phyloP scores from a whole-genome alignment of 257 asterid species.

The Gentiana straminea region DNA sequence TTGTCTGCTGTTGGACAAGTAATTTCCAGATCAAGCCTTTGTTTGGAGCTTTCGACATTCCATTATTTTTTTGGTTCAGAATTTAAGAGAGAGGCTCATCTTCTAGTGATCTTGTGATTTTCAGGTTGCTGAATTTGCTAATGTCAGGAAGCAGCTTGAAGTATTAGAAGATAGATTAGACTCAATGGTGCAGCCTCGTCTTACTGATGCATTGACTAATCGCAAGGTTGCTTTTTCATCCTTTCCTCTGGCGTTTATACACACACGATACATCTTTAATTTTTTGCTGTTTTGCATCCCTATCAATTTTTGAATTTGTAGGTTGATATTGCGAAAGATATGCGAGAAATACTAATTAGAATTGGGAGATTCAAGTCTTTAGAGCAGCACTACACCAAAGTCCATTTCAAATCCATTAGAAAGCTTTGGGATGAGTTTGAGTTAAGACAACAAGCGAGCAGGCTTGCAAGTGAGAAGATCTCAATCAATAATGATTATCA shows the following conservation, averaged over 20 bases:
- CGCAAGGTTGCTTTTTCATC: slow-evolving; percentile 50
- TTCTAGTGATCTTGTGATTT: slow-evolving; percentile 8
- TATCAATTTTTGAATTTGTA: slow-evolving; percentile 10
- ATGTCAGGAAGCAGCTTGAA: slow-evolving; percentile 96
- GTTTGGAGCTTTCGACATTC: not conserved
- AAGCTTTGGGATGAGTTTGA: slow-evolving; percentile 92
- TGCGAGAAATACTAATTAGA: slow-evolving; percentile 76
- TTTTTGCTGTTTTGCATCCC: not conserved
- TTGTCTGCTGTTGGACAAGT: slow-evolving; percentile 99
- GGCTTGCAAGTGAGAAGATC: slow-evolving; percentile 50
- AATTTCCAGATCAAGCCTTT: slow-evolving; percentile 6
- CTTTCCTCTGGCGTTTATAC: slow-evolving; percentile 1
- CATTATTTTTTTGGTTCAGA: too few species aligned
- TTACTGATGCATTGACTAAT: slow-evolving; percentile 77
- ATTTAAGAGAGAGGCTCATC: not conserved
- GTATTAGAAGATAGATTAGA: slow-evolving; percentile 96
- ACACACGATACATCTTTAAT: not conserved
- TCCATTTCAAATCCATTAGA: slow-evolving; percentile 73
- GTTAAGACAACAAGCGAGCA: slow-evolving; percentile 57
- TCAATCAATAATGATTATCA: slow-evolving; percentile 40
- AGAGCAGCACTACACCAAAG: slow-evolving; percentile 69
- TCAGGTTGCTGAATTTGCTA: slow-evolving; percentile 99
- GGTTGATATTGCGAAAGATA: slow-evolving; percentile 87
- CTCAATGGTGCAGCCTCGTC: slow-evolving; percentile 92
- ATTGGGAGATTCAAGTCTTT: slow-evolving; percentile 89